Percentiles rank a stretch among this genome's conserved stretches.
These are phyloP conservation scores for Prototheca wickerhamii DNA, from an alignment of 163 green algal species.

Conservation along the genomic window DNA sequence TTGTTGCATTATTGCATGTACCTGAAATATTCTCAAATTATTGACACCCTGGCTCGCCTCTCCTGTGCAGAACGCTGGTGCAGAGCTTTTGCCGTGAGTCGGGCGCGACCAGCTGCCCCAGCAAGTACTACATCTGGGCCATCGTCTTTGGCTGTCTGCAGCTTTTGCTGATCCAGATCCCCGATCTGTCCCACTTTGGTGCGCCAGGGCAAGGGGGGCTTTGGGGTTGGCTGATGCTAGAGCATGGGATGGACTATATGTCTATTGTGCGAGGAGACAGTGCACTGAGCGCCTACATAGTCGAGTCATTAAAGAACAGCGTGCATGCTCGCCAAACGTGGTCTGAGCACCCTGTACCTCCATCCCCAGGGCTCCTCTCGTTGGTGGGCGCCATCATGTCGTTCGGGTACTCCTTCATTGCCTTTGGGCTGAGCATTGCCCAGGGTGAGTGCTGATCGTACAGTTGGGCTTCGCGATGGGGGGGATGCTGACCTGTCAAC, in stretches of 20 bases:
- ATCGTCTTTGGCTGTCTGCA: conserved; percentile 25
- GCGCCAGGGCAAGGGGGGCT: too few relatives aligned
- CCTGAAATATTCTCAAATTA: not conserved
- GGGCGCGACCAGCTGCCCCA: conserved; percentile 6
- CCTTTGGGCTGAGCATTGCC: conserved; percentile 15
- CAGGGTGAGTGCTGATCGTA: not conserved
- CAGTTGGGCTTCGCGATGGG: too few relatives aligned
- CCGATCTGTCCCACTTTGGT: conserved; percentile 24
- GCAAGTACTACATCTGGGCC: conserved; percentile 3
- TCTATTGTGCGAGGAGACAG: too few relatives aligned
- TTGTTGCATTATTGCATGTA: not conserved
- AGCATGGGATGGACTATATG: too few relatives aligned
- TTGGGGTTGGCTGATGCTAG: too few relatives aligned
- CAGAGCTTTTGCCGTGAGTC: not conserved
- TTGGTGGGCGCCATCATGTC: conserved; percentile 30
- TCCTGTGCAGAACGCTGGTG: not conserved
- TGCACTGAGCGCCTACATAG: too few relatives aligned
- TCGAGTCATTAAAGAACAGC: too few relatives aligned
- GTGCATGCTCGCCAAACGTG: too few relatives aligned
- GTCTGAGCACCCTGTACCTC: too few relatives aligned
- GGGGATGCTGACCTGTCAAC: too few relatives aligned
- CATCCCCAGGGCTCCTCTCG: conserved; percentile 27
- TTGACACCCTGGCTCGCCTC: not conserved
- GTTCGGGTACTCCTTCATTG: conserved; percentile 35
- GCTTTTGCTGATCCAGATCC: conserved; percentile 24